Evolutionary conservation across 208 protist genomes (phyloP), one percentile per base, ranked within the genome.

Genomic region (Trypanosoma platydactyli): DNA sequence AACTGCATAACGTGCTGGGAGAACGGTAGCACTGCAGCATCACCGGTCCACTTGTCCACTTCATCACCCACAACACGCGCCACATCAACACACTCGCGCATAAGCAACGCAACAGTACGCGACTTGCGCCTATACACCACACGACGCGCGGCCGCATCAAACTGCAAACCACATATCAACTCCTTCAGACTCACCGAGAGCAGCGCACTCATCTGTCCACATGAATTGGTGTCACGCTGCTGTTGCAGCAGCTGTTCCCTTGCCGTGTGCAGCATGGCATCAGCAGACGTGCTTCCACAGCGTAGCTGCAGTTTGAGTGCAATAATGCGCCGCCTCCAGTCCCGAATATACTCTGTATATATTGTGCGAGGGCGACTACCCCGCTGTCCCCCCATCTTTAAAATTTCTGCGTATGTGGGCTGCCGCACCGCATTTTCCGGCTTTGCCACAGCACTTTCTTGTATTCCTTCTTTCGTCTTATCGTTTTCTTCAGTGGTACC

Each of bases 341-440:
- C 41, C 7, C 30, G 51, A 5, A 68, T 46, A 0, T 1, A n/a
- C 16, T 33, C 22, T 44, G 24, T 4, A 42, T 20, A 38, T 12
- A 9, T 52, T 0, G 27, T 50, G 1, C 44, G 42, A 25, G 20
- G 6, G 30, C 16, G 6, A 38, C 33, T 9, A 9, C 33, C 33
- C 7, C 24, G 63, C 12, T 15, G 20, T 41, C 40, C 50, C 5
- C 35, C 42, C 35, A 44, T 7, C 45, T 57, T 46, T 18, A 71
- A 46, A 52, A 64, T n/a, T 38, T 71, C 65, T 5, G 65, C 65
- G 49, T 71, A 71, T 40, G 65, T 64, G 33, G 65, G 65, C 40
- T 53, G 44, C 30, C 16, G 48, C n/a, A 45, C 50, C 33, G n/a
- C 56, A 15, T 49, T 45, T 35, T 5, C 18, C n/a, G 22, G n/a